A percentile compares a stretch with the other conserved stretches of the same genome.
Conservation (phyloP, 2,329 filamentous ascomycete genomes). For the Niveomyces coronatus region DNA sequence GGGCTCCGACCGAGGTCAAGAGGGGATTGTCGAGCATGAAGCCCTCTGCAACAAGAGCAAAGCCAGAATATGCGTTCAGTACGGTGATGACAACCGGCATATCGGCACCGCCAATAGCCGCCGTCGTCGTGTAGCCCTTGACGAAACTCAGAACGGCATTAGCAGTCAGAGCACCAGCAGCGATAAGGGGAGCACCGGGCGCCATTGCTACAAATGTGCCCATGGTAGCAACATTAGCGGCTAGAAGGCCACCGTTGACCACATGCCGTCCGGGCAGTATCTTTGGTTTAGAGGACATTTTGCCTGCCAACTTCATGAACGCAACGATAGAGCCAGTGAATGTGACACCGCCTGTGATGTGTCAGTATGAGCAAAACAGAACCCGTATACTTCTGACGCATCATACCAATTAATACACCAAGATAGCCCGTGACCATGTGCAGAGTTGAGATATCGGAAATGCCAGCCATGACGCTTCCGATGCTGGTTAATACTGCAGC, state of each 20-base stretch:
- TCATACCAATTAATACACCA: slow-evolving; percentile 65
- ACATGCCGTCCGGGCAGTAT: slow-evolving; percentile 64
- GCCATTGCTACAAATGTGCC: slow-evolving; percentile 74
- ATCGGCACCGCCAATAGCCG: slow-evolving; percentile 84
- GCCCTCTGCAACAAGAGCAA: slow-evolving; percentile 80
- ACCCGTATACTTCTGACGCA: not conserved
- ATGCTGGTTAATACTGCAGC: slow-evolving; percentile 83
- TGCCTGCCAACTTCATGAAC: slow-evolving; percentile 76
- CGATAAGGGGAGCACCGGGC: slow-evolving; percentile 67
- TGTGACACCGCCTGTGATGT: slow-evolving; percentile 55
- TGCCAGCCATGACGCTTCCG: slow-evolving; percentile 69
- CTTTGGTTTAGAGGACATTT: slow-evolving; percentile 68
- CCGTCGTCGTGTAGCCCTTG: slow-evolving; percentile 80
- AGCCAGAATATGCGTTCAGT: slow-evolving; percentile 82
- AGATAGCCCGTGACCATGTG: slow-evolving; percentile 82
- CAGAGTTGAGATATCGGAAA: slow-evolving; percentile 60
- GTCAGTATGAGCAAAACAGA: slow-evolving; percentile 1
- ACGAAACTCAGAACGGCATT: slow-evolving; percentile 71
- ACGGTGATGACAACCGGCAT: slow-evolving; percentile 92
- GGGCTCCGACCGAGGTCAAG: slow-evolving; percentile 71
- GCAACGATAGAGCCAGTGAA: slow-evolving; percentile 88
- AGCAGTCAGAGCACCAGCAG: slow-evolving; percentile 65
- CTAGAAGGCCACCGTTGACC: slow-evolving; percentile 64
- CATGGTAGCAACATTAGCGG: slow-evolving; percentile 72
- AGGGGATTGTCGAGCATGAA: slow-evolving; percentile 86